phyloP scores from a whole-genome alignment of 2,329 filamentous ascomycete genomes.

The Amauroascus verrucosus region DNA sequence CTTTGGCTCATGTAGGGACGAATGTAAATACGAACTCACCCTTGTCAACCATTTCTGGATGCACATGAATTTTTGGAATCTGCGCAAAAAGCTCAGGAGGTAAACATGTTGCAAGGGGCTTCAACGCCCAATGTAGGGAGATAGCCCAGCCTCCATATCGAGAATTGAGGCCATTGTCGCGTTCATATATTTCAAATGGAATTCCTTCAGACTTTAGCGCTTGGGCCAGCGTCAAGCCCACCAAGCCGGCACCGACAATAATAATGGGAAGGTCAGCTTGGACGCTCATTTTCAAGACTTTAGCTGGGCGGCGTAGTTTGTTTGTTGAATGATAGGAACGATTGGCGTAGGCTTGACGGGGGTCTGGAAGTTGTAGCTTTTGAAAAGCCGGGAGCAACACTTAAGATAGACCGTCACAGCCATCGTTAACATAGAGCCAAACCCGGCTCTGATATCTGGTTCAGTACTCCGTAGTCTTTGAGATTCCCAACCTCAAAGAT shows the following conservation, averaged over 20 bases:
- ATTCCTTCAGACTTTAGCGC: conserved; percentile 20
- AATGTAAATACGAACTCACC: conserved; percentile 38
- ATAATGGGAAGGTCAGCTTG: conserved; percentile 15
- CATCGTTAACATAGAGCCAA: no score
- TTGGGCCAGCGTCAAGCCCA: conserved; percentile 36
- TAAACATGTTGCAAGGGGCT: conserved; percentile 1
- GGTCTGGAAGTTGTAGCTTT: no score
- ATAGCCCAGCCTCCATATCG: conserved; percentile 40
- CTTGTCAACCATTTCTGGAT: conserved; percentile 39
- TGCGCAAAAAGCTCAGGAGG: conserved; percentile 15
- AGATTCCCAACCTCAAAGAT: no score
- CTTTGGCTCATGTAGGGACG: no score
- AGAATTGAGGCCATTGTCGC: background rate
- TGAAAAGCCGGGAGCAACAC: no score
- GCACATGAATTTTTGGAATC: conserved; percentile 45
- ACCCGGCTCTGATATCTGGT: no score
- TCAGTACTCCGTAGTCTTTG: no score
- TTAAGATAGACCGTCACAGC: no score
- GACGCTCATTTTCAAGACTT: background rate
- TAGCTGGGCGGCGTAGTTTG: no score
- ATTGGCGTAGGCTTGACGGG: no score
- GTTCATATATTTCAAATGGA: conserved; percentile 11
- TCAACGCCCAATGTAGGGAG: conserved; percentile 49
- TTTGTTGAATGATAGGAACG: no score
- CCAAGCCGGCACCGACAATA: conserved; percentile 26